Base-by-base conservation (phyloP, 2,329 filamentous ascomycete species). In the Aspergillus versicolor region DNA sequence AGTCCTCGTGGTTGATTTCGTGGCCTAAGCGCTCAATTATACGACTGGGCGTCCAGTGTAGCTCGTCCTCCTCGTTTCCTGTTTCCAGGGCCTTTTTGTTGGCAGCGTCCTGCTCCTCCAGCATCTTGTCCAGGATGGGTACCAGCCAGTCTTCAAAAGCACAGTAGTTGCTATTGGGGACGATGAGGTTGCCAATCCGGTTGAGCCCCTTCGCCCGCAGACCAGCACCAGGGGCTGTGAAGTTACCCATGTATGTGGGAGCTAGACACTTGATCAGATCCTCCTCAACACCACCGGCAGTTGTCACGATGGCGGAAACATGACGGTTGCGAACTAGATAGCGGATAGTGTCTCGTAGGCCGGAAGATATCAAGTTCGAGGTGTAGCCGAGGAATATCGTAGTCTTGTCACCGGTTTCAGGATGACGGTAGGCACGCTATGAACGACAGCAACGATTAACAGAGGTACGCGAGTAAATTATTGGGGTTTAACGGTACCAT, bases 311-410 rank as follows among this genome's bases (percentile, higher is more conserved):
- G 64, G 89, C 90, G 1, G 91, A 94, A 61, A 99, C 87, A 72
- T 97, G 92, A 61, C 87, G 88, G 78, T 99, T 92, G 77, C 97
- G 85, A 44, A 95, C 92, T 1, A 99, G 85, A 79, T 92, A 99
- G 56, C 94, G 90, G 63, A 99, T 81, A 37, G 92, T 92, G 64
- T 96, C 92, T 53, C 94, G 86, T 30, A 99, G 84, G 8, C 94
- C 94, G 3, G 93, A 99, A 0, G 94, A 97, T 69, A 99, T 97
- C 66, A 99, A 83, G 73, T 99, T 99, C 50, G 91, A 96, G 9
- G 94, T 99, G 78, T 97, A 99, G 56, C 94, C 94, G 8, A 99
- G 85, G 76, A 99, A 97, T 66, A 99, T 93, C 59, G 94, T 97
- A 17, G 94, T 94, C 67, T 84, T 84, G 24, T 89, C 86, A 13